Evolutionary conservation across 1,284 basidiomycete genomes (phyloP).

Genomic region (Trametes versicolor): DNA sequence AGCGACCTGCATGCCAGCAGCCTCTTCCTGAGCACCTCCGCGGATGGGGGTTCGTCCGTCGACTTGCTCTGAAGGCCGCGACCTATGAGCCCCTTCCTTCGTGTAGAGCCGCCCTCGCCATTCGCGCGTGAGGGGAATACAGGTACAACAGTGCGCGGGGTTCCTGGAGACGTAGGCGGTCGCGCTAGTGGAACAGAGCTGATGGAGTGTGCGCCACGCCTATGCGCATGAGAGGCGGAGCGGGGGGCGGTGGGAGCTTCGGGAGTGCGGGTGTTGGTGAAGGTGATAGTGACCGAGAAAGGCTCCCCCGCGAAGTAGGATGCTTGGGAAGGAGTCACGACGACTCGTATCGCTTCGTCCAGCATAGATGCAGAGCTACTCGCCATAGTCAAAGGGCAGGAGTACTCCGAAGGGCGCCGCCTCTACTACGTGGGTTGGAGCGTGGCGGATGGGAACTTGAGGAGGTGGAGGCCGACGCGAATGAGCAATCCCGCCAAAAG

Average conservation of each 20-base stretch:
- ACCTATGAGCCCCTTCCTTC: constrained; percentile 45
- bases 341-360: constrained; percentile 62
- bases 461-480: background rate
- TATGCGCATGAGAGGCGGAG: constrained; percentile 56
- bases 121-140: constrained; percentile 34
- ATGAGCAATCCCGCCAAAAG: too few species aligned
- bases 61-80: constrained; percentile 37
- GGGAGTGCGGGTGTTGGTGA: constrained; percentile 79
- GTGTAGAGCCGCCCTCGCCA: constrained; percentile 28
- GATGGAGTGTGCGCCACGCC: constrained; percentile 76
- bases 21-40: constrained; percentile 59
- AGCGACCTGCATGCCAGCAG: constrained; percentile 60
- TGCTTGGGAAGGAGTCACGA: constrained; percentile 82
- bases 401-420: too few species aligned
- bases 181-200: constrained; percentile 78
- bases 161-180: constrained; percentile 82
- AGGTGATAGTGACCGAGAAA: constrained; percentile 86
- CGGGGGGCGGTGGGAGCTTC: constrained; percentile 37
- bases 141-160: constrained; percentile 55
- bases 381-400: constrained; percentile 22
- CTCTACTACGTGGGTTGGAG: too few species aligned
- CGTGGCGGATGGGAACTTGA: background rate
- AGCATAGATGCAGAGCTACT: constrained; percentile 22
- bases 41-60: constrained; percentile 51
- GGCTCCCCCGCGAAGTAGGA: constrained; percentile 94